Percentiles rank a stretch among this genome's conserved stretches.
phyloP scores from a whole-genome alignment of 2,329 filamentous ascomycete species.

The Stagonosporopsis rhizophila region DNA sequence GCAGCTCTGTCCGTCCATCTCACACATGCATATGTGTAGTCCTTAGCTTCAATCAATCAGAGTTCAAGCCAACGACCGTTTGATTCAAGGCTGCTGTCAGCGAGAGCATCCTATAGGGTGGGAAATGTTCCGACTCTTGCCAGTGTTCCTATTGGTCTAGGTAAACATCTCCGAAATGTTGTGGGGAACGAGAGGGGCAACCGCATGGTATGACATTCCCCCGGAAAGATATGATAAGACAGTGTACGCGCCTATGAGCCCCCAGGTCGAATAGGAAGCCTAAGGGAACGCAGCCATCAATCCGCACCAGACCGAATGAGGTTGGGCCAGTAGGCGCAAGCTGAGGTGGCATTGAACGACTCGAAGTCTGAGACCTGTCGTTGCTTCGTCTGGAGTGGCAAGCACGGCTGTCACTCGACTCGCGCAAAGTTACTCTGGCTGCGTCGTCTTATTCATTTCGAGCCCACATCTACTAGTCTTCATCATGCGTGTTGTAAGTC shows the following conservation, averaged over 20 bases:
- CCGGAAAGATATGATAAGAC: not conserved
- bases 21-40: not conserved
- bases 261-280: not conserved
- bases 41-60: not conserved
- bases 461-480: too few relatives aligned
- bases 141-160: not conserved
- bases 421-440: not conserved
- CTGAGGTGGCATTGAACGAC: not conserved
- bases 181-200: not conserved
- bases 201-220: not conserved
- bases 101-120: not conserved
- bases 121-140: not conserved
- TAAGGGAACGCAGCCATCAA: too few relatives aligned
- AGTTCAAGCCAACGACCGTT: not conserved
- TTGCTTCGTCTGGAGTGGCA: not conserved
- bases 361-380: not conserved
- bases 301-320: not conserved
- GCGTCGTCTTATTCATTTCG: not conserved
- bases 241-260: not conserved
- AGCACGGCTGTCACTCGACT: not conserved
- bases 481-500: too few relatives aligned
- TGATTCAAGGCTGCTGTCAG: not conserved
- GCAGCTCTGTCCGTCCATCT: not conserved
- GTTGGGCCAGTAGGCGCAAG: not conserved
- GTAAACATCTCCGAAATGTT: not conserved